These are phyloP conservation scores for Fusarium sp. DNA, from an alignment of 2,329 filamentous ascomycete species.

Conservation along the genomic window DNA sequence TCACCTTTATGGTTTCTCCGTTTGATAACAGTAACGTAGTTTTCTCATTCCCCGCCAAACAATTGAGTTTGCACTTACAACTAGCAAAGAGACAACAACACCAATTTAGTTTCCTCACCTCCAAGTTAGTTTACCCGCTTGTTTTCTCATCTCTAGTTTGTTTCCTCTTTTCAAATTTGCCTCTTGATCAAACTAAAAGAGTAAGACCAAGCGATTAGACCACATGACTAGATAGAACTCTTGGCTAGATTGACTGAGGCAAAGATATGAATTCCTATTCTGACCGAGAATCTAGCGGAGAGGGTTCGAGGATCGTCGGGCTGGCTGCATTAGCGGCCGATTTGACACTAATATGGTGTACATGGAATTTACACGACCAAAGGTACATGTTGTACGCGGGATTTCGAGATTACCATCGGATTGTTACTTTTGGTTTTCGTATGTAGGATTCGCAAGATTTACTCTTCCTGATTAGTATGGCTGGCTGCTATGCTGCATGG, in stretches of 20 bases:
- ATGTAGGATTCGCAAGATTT: constrained; percentile 2
- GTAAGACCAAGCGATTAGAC: neutral
- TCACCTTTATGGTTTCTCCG: too few relatives aligned
- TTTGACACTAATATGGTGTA: constrained; percentile 14
- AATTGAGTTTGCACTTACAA: neutral
- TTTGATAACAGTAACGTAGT: neutral
- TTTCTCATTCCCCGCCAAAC: neutral
- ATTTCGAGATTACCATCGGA: too few relatives aligned
- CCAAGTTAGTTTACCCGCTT: neutral
- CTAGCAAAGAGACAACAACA: neutral
- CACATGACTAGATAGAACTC: neutral
- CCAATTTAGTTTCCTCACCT: neutral
- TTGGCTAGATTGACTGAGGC: neutral
- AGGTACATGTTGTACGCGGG: neutral
- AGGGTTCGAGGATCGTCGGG: constrained; percentile 5
- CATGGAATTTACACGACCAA: neutral
- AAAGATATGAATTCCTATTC: neutral
- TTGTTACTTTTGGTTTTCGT: neutral
- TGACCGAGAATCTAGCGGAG: neutral
- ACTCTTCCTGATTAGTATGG: neutral
- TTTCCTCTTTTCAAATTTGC: neutral
- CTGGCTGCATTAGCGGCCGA: constrained; percentile 37
- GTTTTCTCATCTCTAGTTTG: neutral
- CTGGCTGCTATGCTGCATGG: neutral
- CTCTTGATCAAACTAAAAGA: neutral